Percentiles rank a stretch among this genome's conserved stretches.
Conservation (phyloP, 495 filamentous ascomycete species). For the Schizothecium vesticola region DNA sequence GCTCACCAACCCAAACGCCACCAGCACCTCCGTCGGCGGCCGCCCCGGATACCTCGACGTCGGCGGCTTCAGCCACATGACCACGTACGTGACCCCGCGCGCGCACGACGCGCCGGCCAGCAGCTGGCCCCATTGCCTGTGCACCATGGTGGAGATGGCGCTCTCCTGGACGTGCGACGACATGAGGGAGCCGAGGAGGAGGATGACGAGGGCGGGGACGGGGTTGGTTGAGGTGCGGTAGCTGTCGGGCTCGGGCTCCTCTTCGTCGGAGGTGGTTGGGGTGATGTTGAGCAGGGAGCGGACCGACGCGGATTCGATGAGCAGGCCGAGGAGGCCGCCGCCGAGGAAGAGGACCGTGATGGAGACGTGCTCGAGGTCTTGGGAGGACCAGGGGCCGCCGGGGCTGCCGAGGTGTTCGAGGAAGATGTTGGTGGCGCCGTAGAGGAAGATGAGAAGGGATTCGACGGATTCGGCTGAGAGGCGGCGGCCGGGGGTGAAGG, state of each 20-base stretch:
- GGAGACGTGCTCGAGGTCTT: conserved; percentile 87
- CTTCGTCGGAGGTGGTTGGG: conserved; percentile 29
- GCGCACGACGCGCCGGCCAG: conserved; percentile 76
- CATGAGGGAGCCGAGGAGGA: conserved; percentile 92
- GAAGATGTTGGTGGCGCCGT: conserved; percentile 86
- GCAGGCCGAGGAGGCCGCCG: conserved; percentile 92
- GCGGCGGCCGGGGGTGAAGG: conserved; percentile 54
- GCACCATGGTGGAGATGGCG: conserved; percentile 85
- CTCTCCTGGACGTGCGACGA: conserved; percentile 80
- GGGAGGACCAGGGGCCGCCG: conserved; percentile 64
- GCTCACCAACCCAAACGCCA: conserved; percentile 78
- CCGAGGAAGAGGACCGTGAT: conserved; percentile 94
- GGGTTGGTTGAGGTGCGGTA: conserved; percentile 83
- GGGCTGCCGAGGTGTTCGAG: conserved; percentile 77
- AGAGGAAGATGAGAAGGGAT: conserved; percentile 80
- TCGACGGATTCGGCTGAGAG: conserved; percentile 85
- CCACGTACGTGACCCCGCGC: conserved; percentile 71
- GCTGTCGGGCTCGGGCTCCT: conserved; percentile 54
- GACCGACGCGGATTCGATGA: conserved; percentile 73
- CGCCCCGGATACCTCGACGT: conserved; percentile 76
- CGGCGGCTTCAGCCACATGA: conserved; percentile 77
- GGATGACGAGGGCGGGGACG: conserved; percentile 77
- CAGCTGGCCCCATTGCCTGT: conserved; percentile 89
- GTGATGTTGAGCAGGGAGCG: conserved; percentile 66
- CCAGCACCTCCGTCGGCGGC: conserved; percentile 84